These are phyloP conservation scores for Sphaerulina vaccinii DNA, from an alignment of 2,329 filamentous ascomycete species.

Conservation along the genomic window DNA sequence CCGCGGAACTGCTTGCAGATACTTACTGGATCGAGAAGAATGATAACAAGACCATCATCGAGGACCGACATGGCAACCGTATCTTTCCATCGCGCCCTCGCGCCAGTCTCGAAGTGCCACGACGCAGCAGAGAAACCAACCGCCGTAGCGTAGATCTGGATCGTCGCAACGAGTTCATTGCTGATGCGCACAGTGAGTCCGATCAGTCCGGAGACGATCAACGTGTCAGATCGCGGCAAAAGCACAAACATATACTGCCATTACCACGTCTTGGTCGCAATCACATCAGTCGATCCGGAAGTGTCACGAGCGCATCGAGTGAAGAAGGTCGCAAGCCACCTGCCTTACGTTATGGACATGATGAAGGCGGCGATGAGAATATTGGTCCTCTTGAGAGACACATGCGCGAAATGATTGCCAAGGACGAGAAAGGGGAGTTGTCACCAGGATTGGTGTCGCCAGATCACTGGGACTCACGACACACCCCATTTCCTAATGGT, in stretches of 20 bases:
- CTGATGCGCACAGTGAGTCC: slow-evolving; percentile 13
- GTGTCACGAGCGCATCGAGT: slow-evolving; percentile 32
- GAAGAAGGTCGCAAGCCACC: slow-evolving; percentile 45
- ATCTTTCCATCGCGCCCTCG: slow-evolving; percentile 57
- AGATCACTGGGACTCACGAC: slow-evolving; percentile 40
- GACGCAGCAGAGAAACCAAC: slow-evolving; percentile 25
- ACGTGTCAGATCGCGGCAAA: slow-evolving; percentile 4
- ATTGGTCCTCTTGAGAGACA: slow-evolving; percentile 49
- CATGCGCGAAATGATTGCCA: slow-evolving; percentile 45
- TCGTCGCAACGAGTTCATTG: slow-evolving; percentile 10
- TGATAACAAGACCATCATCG: slow-evolving; percentile 75
- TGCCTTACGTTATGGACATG: slow-evolving; percentile 45
- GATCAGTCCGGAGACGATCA: slow-evolving; percentile 23
- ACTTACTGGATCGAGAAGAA: slow-evolving; percentile 84
- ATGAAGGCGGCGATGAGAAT: slow-evolving; percentile 41
- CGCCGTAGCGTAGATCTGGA: slow-evolving; percentile 7
- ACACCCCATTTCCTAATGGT: slow-evolving; percentile 26
- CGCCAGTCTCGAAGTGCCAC: slow-evolving; percentile 27
- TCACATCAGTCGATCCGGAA: slow-evolving; percentile 28
- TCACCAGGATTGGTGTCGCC: slow-evolving; percentile 43
- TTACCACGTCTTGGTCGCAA: slow-evolving; percentile 28
- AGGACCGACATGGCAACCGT: slow-evolving; percentile 72
- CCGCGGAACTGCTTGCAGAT: slow-evolving; percentile 85
- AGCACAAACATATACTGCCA: slow-evolving; percentile 21
- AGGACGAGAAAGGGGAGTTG: slow-evolving; percentile 41